Percentiles rank a stretch among this genome's conserved stretches.
Evolutionary conservation across 441 rosid species (phyloP).

Genomic region (Gossypium gossypioides): DNA sequence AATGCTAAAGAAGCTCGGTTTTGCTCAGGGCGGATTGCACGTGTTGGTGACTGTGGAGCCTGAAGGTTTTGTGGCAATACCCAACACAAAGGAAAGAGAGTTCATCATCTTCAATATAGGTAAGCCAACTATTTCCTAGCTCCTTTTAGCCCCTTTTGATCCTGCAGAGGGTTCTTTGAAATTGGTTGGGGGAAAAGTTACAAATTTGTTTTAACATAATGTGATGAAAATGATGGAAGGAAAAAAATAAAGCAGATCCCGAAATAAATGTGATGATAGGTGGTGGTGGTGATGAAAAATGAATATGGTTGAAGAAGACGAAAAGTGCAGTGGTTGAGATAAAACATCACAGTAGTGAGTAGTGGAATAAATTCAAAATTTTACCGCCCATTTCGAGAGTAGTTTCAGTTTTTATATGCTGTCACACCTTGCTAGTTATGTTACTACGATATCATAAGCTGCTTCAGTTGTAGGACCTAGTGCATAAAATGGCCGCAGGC

Average conservation of each 20-base stretch:
- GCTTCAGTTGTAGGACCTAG: neutral
- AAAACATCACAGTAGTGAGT: neutral
- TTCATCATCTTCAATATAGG: constrained; percentile 68
- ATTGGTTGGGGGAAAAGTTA: neutral
- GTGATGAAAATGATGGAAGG: neutral
- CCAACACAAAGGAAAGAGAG: constrained; percentile 41
- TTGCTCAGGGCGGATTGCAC: constrained; percentile 39
- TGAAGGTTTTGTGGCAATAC: constrained; percentile 74
- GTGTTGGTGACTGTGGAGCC: constrained; percentile 70
- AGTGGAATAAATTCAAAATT: neutral
- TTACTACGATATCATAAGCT: neutral
- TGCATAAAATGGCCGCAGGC: neutral
- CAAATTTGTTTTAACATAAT: neutral
- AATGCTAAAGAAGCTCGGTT: neutral
- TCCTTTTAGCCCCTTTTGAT: neutral
- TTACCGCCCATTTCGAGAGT: neutral
- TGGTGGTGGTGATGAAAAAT: neutral
- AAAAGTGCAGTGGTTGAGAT: neutral
- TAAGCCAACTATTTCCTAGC: constrained; percentile 19
- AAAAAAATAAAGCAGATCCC: neutral
- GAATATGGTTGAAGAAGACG: neutral
- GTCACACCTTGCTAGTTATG: neutral
- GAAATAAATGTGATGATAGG: neutral
- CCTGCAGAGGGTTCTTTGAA: neutral
- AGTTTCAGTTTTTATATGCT: neutral